Base-by-base conservation (phyloP, 495 filamentous ascomycete species). In the Trichoderma reesei region DNA sequence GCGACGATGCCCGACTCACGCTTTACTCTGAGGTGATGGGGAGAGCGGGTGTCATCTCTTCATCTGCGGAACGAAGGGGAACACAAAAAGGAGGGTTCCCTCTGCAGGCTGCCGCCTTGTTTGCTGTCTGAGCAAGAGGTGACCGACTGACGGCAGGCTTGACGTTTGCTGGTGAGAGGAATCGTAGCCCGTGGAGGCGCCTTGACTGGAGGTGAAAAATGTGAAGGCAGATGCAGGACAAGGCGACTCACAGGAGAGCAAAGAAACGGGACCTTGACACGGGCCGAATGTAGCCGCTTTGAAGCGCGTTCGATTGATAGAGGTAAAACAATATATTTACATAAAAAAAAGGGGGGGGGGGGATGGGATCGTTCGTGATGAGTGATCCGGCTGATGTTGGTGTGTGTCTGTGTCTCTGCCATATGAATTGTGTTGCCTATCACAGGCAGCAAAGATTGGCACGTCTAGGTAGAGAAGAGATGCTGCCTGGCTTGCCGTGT, bases 201-300 rank as follows among this genome's bases (percentile, higher is more conserved):
- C 42, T 46, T 46, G 42, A 14, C 42, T 46, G 42, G 42, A 46
- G 42, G 2, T 46, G 42, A 46, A 14, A 18, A 1, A 14, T 0
- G 11, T 9, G 42, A 18, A 3, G 11, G 38, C 38, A 48, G 18
- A 46, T 3, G 1, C n/a, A 18, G 14, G n/a, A 20, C 14, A 44
- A 44, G 41, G 41, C 13, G 41, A 44, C 13, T n/a, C 41, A 16
- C 13, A n/a, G 44, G n/a, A n/a, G 9, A 18, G 44, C 44, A 48
- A 48, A 48, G 7, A 48, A 7, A 48, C n/a, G 14, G 18, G 44
- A 48, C 3, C 20, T 18, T 18, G 51, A 14, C 51, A 34, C 16
- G 42, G 42, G 51, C 51, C 51, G 20, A 34, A 31, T 56, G 51
- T 56, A 56, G 51, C 26, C 51, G 51, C 51, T 56, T 48, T 56